These are phyloP conservation scores for Mycena rebaudengoi DNA, from an alignment of 768 basidiomycete genomes.

Conservation along the genomic window DNA sequence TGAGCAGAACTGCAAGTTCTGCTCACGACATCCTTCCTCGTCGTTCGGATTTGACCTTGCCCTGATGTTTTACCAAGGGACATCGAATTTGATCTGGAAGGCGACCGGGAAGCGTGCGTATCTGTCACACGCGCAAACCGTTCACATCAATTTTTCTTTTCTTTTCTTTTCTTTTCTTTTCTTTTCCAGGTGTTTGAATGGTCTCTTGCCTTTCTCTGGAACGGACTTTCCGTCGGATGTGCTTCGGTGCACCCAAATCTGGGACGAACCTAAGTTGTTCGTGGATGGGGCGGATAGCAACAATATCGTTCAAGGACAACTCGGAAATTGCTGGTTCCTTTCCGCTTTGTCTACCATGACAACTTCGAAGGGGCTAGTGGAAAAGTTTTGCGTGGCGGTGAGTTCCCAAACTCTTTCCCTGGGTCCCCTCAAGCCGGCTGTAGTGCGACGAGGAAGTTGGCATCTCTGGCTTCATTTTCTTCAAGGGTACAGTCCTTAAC, in stretches of 20 bases:
- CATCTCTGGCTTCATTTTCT: constrained; percentile 68
- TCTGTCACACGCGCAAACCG: too few relatives aligned
- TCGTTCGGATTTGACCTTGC: background rate
- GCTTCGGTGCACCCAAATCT: constrained; percentile 59
- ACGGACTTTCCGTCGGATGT: constrained; percentile 47
- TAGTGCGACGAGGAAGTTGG: constrained; percentile 61
- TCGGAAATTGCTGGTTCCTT: constrained; percentile 66
- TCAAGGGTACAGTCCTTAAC: constrained; percentile 57
- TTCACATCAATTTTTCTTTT: too few relatives aligned
- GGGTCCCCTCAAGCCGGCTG: background rate
- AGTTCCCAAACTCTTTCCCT: constrained; percentile 18
- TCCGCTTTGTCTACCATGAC: constrained; percentile 60
- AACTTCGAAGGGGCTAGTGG: constrained; percentile 51
- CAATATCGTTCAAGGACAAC: constrained; percentile 56
- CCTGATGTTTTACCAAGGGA: constrained; percentile 47
- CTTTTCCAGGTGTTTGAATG: constrained; percentile 53
- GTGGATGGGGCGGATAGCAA: constrained; percentile 50
- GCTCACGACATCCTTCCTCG: constrained; percentile 42
- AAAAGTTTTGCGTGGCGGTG: constrained; percentile 62
- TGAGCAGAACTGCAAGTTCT: constrained; percentile 57
- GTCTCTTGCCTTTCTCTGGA: constrained; percentile 33
- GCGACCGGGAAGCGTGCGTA: constrained; percentile 44
- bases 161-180: too few relatives aligned
- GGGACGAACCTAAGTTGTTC: constrained; percentile 60
- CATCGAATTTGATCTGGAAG: constrained; percentile 62